Base-by-base conservation (phyloP, 2,329 filamentous ascomycete species). In the Pseudogymnoascus sp. region DNA sequence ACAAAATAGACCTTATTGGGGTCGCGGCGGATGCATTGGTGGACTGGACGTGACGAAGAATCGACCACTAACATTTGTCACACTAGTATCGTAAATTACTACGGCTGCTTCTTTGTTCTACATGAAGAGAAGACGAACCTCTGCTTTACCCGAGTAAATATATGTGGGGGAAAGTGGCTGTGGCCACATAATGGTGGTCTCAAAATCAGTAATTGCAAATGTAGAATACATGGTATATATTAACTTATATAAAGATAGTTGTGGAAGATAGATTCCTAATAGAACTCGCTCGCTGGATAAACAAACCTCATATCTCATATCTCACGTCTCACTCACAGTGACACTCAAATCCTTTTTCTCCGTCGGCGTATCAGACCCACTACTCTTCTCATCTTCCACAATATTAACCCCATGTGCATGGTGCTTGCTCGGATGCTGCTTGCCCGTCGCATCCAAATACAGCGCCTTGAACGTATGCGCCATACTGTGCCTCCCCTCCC, bases 401-500 rank as follows among this genome's bases (percentile, higher is more conserved):
- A 69, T 69, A 3, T 62, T 70, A 20, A 67, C 68, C 35, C 63
- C 63, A 1, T 68, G 58, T 1, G 62, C 61, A 62, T 71, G 69
- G 57, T 66, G 66, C 15, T 36, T 61, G 25, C 62, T 66, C 8
- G 70, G 70, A 59, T 70, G 68, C 53, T 69, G 62, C 58, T 69
- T 70, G 18, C 79, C 79, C 1, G 75, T 80, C 6, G 88, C 61
- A 72, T 91, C 89, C 61, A 79, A 68, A 39, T 74, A 79, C 65
- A 92, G 88, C 28, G 80, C 76, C 70, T 80, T 84, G 64, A 82
- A 73, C 0, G 86, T 90, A 59, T 81, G 76, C 0, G 71, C 70
- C 61, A 90, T 84, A 1, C 87, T 92, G 61, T 79, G 74, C 1
- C 91, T 77, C 0, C 91, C 90, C 71, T 96, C 90, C 73, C 82